These are phyloP conservation scores for Lagerstroemia speciosa DNA, from an alignment of 345 rosid genomes.

Conservation along the genomic window DNA sequence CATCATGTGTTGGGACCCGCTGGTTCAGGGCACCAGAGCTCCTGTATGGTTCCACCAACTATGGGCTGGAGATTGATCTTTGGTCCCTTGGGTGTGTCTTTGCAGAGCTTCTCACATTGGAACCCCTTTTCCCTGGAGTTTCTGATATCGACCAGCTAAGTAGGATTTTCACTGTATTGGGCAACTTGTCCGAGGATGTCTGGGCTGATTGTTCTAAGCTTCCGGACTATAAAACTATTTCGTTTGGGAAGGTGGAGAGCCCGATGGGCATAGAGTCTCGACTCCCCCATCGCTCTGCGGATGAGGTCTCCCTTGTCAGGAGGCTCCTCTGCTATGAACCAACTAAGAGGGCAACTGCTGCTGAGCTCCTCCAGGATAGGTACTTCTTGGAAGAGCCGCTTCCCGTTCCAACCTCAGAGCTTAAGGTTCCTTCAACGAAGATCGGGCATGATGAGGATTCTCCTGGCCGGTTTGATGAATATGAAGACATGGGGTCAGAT, in stretches of 20 bases:
- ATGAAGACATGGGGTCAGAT: slow-evolving; percentile 41
- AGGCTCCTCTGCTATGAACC: slow-evolving; percentile 81
- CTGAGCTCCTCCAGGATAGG: slow-evolving; percentile 64
- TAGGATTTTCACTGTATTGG: slow-evolving; percentile 54
- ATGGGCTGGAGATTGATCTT: slow-evolving; percentile 73
- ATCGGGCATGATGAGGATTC: slow-evolving; percentile 53
- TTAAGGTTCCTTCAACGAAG: slow-evolving; percentile 50
- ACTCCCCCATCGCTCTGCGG: slow-evolving; percentile 35
- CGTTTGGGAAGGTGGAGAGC: slow-evolving; percentile 65
- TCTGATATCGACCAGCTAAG: slow-evolving; percentile 90
- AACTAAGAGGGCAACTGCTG: slow-evolving; percentile 56
- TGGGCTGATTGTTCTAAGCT: slow-evolving; percentile 71
- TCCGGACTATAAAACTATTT: slow-evolving; percentile 67
- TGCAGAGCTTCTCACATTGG: slow-evolving; percentile 64
- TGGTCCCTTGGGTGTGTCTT: slow-evolving; percentile 94
- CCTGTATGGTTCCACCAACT: slow-evolving; percentile 75
- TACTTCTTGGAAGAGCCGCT: slow-evolving; percentile 68
- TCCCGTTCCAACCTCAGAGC: slow-evolving; percentile 57
- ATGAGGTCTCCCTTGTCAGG: slow-evolving; percentile 54
- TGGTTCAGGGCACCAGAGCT: slow-evolving; percentile 96
- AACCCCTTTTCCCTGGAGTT: slow-evolving; percentile 75
- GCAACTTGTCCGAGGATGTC: slow-evolving; percentile 68
- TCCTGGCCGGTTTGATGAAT: slow-evolving; percentile 33
- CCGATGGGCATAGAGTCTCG: slow-evolving; percentile 59
- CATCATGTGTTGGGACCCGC: slow-evolving; percentile 93